A percentile compares a stretch with the other conserved stretches of the same genome.
Evolutionary conservation across 352 stramenopile species (phyloP).

Genomic region (Phytophthora litchii): DNA sequence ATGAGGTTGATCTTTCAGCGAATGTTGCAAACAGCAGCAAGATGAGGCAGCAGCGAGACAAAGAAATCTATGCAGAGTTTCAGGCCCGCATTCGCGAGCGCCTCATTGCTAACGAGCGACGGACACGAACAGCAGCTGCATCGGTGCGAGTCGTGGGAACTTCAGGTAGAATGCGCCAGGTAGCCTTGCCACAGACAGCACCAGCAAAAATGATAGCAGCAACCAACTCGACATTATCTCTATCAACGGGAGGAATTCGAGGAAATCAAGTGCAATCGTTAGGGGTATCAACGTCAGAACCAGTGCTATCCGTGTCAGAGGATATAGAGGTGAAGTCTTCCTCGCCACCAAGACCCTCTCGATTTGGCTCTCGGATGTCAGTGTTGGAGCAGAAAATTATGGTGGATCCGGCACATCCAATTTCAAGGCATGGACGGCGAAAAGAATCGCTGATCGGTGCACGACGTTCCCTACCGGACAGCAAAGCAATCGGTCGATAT

Average conservation of each 20-base stretch:
- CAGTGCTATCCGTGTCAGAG: slow-evolving; percentile 4
- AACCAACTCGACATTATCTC: slow-evolving; percentile 12
- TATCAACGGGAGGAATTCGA: slow-evolving; percentile 10
- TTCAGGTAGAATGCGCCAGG: slow-evolving; percentile 4
- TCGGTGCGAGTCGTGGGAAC: slow-evolving; percentile 9
- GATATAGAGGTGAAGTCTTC: slow-evolving; percentile 1
- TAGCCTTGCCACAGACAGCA: slow-evolving; percentile 17
- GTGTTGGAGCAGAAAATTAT: slow-evolving; percentile 27
- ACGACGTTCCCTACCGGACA: slow-evolving; percentile 24
- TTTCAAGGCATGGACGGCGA: slow-evolving; percentile 18
- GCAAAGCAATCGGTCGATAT: slow-evolving; percentile 45
- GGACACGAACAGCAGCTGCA: slow-evolving; percentile 31
- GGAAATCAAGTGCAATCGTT: slow-evolving; percentile 4
- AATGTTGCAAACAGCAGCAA: slow-evolving; percentile 1
- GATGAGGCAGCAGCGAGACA: slow-evolving; percentile 21
- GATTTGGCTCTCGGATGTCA: slow-evolving; percentile 23
- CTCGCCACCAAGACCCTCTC: slow-evolving; percentile 9
- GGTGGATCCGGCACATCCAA: slow-evolving; percentile 9
- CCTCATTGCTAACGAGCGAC: slow-evolving; percentile 25
- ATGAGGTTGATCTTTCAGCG: slow-evolving; percentile 5
- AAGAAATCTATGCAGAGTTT: slow-evolving; percentile 26
- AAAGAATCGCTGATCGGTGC: slow-evolving; percentile 51
- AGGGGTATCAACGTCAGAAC: slow-evolving; percentile 17
- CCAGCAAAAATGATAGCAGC: slow-evolving; percentile 15
- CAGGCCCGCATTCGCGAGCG: slow-evolving; percentile 33